Evolutionary conservation across 768 basidiomycete species (phyloP).

Genomic region (Lyophyllum decastes): DNA sequence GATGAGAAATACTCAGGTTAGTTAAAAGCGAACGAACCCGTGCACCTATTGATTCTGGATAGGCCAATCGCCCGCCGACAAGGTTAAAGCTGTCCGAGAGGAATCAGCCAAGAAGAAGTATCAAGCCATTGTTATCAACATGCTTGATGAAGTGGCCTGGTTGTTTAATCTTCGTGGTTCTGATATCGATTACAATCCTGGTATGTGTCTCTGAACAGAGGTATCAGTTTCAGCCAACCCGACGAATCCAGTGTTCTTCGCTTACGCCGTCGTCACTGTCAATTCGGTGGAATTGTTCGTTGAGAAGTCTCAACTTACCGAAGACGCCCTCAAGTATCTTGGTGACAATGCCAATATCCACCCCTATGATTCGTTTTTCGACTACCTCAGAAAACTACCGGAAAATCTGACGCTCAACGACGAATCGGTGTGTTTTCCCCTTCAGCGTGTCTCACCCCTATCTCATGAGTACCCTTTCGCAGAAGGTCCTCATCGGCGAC

Average conservation of each 20-base stretch:
- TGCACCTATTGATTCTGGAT: neutral
- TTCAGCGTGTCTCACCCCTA: neutral
- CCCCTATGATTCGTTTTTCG: constrained; percentile 71
- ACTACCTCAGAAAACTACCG: constrained; percentile 56
- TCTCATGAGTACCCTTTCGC: neutral
- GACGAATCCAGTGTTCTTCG: constrained; percentile 76
- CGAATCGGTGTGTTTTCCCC: constrained; percentile 28
- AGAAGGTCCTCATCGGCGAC: constrained; percentile 78
- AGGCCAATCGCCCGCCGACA: constrained; percentile 66
- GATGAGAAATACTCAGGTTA: constrained; percentile 74
- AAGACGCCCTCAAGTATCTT: constrained; percentile 47
- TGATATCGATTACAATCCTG: constrained; percentile 86
- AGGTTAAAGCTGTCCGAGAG: constrained; percentile 66
- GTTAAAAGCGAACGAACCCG: neutral
- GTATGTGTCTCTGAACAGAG: constrained; percentile 22
- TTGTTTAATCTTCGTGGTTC: constrained; percentile 89
- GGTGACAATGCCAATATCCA: constrained; percentile 60
- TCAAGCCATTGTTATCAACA: constrained; percentile 80
- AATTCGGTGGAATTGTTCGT: constrained; percentile 70
- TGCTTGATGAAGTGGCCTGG: constrained; percentile 96
- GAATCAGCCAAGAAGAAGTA: constrained; percentile 62
- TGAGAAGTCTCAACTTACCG: constrained; percentile 51
- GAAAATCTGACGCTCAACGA: constrained; percentile 31
- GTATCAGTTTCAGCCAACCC: neutral
- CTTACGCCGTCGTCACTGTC: constrained; percentile 78